Evolutionary conservation across 2,329 filamentous ascomycete species (phyloP).

Genomic region (Beauveria varroae): DNA sequence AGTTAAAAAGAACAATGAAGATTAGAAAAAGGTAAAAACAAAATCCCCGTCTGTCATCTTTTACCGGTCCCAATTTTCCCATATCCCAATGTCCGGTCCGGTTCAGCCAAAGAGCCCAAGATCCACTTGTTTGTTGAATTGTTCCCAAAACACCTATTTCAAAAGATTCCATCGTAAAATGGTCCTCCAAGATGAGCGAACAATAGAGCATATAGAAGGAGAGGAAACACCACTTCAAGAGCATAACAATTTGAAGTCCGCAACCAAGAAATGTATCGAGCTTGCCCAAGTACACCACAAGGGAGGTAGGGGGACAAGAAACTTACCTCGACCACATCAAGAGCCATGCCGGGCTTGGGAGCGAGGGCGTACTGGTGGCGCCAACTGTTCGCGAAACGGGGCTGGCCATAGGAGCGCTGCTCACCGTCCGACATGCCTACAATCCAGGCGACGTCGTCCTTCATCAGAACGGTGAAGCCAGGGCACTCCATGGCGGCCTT

Average conservation of each 20-base stretch:
- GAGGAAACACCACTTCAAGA: neutral
- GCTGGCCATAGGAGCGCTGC: constrained; percentile 36
- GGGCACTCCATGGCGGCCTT: constrained; percentile 47
- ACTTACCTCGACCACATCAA: constrained; percentile 50
- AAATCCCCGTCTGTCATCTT: neutral
- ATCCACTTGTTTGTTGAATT: neutral
- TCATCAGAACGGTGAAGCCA: constrained; percentile 54
- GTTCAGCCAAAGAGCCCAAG: neutral
- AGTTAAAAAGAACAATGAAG: neutral
- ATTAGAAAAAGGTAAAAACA: neutral
- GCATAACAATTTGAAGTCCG: neutral
- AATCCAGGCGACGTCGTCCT: constrained; percentile 48
- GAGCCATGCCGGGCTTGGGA: constrained; percentile 38
- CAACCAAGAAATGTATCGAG: too few relatives aligned
- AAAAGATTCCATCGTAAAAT: constrained; percentile 3
- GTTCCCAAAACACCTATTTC: constrained; percentile 4
- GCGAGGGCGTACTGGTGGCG: constrained; percentile 43
- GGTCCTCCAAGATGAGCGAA: neutral
- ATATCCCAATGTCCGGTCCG: neutral
- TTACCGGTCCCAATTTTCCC: neutral
- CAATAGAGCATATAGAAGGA: neutral
- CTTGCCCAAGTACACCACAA: too few relatives aligned
- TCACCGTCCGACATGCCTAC: constrained; percentile 29
- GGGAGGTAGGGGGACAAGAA: neutral
- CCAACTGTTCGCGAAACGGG: constrained; percentile 42